phyloP scores from a whole-genome alignment of 2,329 filamentous ascomycete genomes.

The Claviceps arundinis region DNA sequence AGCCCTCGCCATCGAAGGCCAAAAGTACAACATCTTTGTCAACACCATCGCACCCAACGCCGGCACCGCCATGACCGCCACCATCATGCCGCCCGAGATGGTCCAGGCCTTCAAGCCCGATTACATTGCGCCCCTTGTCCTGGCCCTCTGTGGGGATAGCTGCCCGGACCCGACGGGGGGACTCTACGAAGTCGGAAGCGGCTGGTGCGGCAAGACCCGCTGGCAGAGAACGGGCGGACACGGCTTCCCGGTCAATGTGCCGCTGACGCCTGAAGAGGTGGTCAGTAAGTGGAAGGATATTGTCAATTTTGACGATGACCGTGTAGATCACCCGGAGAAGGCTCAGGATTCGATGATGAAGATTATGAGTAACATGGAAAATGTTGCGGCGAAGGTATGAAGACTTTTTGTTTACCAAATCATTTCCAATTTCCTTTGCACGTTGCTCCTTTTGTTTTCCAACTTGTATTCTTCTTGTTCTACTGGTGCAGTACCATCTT shows the following conservation, averaged over 20 bases:
- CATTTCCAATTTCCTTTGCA: background rate
- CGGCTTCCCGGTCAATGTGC: conserved; percentile 78
- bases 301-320: conserved; percentile 73
- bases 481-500: background rate
- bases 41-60: conserved; percentile 98
- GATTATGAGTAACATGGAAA: conserved; percentile 69
- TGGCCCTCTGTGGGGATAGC: conserved; percentile 74
- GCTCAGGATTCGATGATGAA: conserved; percentile 64
- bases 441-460: conserved; percentile 5
- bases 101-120: conserved; percentile 99
- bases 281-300: conserved; percentile 64
- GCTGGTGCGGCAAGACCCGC: conserved; percentile 82
- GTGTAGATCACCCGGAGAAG: conserved; percentile 76
- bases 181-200: conserved; percentile 88
- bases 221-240: conserved; percentile 89
- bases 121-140: conserved; percentile 88
- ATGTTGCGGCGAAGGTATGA: conserved; percentile 57
- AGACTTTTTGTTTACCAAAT: background rate
- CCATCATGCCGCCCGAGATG: conserved; percentile 91
- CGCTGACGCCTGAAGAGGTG: conserved; percentile 75
- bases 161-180: conserved; percentile 74
- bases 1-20: conserved; percentile 81
- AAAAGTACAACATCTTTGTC: conserved; percentile 95
- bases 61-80: conserved; percentile 87
- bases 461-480: conserved; percentile 1